phyloP scores from a whole-genome alignment of 148 eudicot species.

The Fagopyrum tataricum region DNA sequence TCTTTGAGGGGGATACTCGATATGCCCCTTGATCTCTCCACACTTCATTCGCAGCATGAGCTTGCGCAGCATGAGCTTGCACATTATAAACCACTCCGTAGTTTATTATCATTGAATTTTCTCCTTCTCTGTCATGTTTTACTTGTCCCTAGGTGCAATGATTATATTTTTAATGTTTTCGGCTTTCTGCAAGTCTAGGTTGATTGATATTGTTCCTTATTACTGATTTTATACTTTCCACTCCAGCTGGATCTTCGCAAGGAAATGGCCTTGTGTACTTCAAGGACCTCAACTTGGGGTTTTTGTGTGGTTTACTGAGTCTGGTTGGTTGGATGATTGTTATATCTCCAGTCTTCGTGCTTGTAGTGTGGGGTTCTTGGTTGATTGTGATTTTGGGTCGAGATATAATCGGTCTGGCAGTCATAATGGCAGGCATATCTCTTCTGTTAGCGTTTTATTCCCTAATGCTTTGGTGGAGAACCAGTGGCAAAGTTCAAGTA shows the following conservation, averaged over 20 bases:
- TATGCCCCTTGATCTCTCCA: not conserved
- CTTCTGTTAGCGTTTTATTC: constrained; percentile 92
- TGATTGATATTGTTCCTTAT: not conserved
- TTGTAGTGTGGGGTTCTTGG: constrained; percentile 79
- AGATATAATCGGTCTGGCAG: constrained; percentile 87
- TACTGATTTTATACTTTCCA: constrained; percentile 9
- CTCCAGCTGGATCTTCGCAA: constrained; percentile 94
- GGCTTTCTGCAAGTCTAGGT: not conserved
- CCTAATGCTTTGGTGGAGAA: constrained; percentile 99
- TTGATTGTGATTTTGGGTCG: constrained; percentile 55
- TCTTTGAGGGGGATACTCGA: not conserved
- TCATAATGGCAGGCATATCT: constrained; percentile 88
- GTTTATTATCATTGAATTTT: not conserved
- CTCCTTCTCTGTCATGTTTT: not conserved
- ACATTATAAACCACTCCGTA: not conserved
- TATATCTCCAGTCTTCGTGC: constrained; percentile 68
- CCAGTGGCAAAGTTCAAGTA: constrained; percentile 99
- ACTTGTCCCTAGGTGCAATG: not conserved
- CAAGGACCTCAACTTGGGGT: constrained; percentile 76
- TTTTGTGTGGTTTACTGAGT: constrained; percentile 52
- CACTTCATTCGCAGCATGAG: not conserved
- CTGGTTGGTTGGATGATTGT: constrained; percentile 66
- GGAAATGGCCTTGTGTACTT: constrained; percentile 78
- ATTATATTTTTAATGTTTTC: not conserved
- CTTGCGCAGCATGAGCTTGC: not conserved